Base-by-base conservation (phyloP, 2,329 filamentous ascomycete species). In the Chrysoporthe puriensis region DNA sequence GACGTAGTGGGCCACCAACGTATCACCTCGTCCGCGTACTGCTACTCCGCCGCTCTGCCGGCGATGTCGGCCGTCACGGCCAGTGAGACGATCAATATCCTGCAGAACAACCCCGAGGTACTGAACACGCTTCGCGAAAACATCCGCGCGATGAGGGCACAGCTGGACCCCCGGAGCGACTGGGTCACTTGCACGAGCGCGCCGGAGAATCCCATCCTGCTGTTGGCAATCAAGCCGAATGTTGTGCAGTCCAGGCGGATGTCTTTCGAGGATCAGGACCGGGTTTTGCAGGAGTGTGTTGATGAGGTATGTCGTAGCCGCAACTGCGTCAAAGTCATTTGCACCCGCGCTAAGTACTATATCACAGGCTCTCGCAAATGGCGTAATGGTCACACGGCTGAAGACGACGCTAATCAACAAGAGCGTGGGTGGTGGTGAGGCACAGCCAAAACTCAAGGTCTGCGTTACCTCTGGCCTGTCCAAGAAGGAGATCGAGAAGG, bases 1-100 rank as follows among this genome's bases (percentile, higher is more conserved):
- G 96, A 97, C 76, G 94, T 98, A 21, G 92, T 98, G 21, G 93
- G 96, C 78, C 96, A 99, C 76, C 96, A 99, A 81, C 94, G 96
- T 72, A 94, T 99, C 75, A 93, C 92, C 9, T 93, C 95, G 4
- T 89, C 92, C 1, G 91, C 95, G 0, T 99, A 98, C 79, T 98
- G 96, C 3, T 99, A 93, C 82, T 98, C 95, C 40, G 96, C 96
- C 2, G 96, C 96, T 7, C 84, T 99, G 44, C 96, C 96, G 4
- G 96, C 96, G 26, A 91, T 99, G 83, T 84, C 97, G 64, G 94
- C 96, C 21, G 97, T 96, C n/a, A 97, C 94, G 0, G 94, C 95
- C 1, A 97, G 93, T 76, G 96, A 97, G 80, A 95, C 94, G 1
- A 86, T 98, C 67, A 89, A 90, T 66, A 82, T 98, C 72, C 84